Evolutionary conservation across 2,329 filamentous ascomycete genomes (phyloP).

Genomic region (Plenodomus tracheiphilus): DNA sequence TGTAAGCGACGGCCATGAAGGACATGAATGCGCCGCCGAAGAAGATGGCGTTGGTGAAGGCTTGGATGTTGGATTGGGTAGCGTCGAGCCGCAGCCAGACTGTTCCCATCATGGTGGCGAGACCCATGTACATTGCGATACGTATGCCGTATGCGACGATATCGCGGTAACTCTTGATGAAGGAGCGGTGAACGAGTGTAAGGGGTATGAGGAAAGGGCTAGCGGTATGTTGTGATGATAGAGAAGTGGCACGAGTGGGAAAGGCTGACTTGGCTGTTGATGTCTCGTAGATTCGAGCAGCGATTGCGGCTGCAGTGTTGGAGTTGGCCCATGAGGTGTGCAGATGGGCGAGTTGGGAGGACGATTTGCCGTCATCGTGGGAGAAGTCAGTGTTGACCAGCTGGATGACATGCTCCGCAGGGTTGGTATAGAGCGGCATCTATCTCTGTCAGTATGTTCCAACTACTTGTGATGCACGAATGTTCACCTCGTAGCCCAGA

Average conservation of each 20-base stretch:
- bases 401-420: slow-evolving; percentile 79
- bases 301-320: slow-evolving; percentile 31
- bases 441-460: slow-evolving; percentile 26
- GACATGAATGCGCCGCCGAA: slow-evolving; percentile 58
- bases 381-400: slow-evolving; percentile 78
- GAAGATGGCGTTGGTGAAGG: slow-evolving; percentile 78
- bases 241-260: not conserved
- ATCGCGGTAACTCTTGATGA: slow-evolving; percentile 83
- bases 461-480: not conserved
- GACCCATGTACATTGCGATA: slow-evolving; percentile 77
- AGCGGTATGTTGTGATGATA: slow-evolving; percentile 38
- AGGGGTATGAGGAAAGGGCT: slow-evolving; percentile 57
- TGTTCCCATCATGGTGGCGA: slow-evolving; percentile 86
- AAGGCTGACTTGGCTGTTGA: not conserved
- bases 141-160: slow-evolving; percentile 83
- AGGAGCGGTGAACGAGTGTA: slow-evolving; percentile 74
- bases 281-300: slow-evolving; percentile 29
- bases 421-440: slow-evolving; percentile 73
- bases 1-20: slow-evolving; percentile 71
- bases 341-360: slow-evolving; percentile 57
- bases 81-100: slow-evolving; percentile 76
- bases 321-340: slow-evolving; percentile 61
- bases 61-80: slow-evolving; percentile 73
- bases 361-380: slow-evolving; percentile 51
- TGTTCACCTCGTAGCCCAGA: slow-evolving; percentile 53